These are phyloP conservation scores for Erodium texanum DNA, from an alignment of 441 rosid species.

Conservation along the genomic window DNA sequence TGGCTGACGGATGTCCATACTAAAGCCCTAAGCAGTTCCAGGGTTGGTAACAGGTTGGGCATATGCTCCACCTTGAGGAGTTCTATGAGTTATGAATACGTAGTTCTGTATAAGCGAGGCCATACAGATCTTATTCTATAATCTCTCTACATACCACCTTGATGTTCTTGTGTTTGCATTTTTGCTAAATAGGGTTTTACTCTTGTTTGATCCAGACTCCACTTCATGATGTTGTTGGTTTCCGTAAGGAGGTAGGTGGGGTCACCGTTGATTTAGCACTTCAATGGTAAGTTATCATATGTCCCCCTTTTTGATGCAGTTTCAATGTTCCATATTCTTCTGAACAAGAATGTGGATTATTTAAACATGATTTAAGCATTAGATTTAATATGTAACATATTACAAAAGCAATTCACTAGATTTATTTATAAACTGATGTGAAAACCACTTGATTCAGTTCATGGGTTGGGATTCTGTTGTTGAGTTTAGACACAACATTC, in stretches of 20 bases:
- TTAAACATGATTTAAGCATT: background rate
- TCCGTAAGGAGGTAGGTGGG: conserved; percentile 61
- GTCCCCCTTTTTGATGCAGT: background rate
- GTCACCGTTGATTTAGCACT: conserved; percentile 62
- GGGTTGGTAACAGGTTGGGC: background rate
- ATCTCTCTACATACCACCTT: background rate
- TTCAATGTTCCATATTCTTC: background rate
- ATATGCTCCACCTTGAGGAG: background rate
- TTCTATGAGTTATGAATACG: background rate
- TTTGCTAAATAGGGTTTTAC: conserved; percentile 23
- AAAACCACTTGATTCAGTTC: background rate
- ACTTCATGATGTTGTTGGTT: conserved; percentile 79
- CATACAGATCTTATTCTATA: background rate
- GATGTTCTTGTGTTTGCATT: conserved; percentile 5
- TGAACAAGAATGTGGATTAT: background rate
- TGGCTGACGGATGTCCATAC: background rate
- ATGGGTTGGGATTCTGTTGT: background rate
- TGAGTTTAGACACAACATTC: background rate
- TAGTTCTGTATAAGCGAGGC: background rate
- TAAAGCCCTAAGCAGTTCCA: background rate
- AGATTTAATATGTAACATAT: background rate
- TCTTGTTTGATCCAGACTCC: conserved; percentile 50
- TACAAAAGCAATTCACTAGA: background rate
- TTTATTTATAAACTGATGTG: background rate
- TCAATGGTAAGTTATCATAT: conserved; percentile 52